Evolutionary conservation across 306 rosid species (phyloP), one percentile per base, ranked within the genome.

Genomic region (Cucumis cinereus): DNA sequence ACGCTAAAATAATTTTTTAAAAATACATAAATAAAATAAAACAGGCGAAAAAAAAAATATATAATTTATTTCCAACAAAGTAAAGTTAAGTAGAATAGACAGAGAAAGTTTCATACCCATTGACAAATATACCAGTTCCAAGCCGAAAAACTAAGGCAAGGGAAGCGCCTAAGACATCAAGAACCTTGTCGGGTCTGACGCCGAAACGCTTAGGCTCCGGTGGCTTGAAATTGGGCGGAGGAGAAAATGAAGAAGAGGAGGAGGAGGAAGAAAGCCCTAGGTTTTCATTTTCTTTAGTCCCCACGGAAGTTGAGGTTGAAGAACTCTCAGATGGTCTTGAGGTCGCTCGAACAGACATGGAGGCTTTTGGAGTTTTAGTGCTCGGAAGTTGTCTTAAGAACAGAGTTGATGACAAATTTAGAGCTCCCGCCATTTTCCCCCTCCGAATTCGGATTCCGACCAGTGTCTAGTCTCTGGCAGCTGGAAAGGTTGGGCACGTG

Each of bases 151-250:
- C 0, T 77, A 95, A 30, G 19, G 96, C 86, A 82, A 95, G 85
- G 24, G 81, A 38, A 68, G 99, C 93, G 71, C 88, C 89, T 24
- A 89, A 24, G 7, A 95, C 63, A 15, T 92, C 97, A 72, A 9
- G 17, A 20, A 56, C 17, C 84, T 88, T 82, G 36, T 86, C 98
- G 41, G 99, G 89, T 79, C 91, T 83, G 16, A 90, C 85, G 20
- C 70, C 81, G 71, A 95, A 95, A 69, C 86, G 89, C 88, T 95
- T 81, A 0, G 99, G 98, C 86, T 92, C 88, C 56, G 99, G 99
- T 57, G 91, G 77, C 84, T 89, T 95, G 93, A 95, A 95, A 83
- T 90, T 79, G 11, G 89, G 88, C 0, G 99, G 99, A 80, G 97
- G 85, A 77, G 87, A 33, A 47, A 92, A 64, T 15, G 83, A 35